phyloP scores from a whole-genome alignment of 352 stramenopile genomes.

The Globisporangium polare region DNA sequence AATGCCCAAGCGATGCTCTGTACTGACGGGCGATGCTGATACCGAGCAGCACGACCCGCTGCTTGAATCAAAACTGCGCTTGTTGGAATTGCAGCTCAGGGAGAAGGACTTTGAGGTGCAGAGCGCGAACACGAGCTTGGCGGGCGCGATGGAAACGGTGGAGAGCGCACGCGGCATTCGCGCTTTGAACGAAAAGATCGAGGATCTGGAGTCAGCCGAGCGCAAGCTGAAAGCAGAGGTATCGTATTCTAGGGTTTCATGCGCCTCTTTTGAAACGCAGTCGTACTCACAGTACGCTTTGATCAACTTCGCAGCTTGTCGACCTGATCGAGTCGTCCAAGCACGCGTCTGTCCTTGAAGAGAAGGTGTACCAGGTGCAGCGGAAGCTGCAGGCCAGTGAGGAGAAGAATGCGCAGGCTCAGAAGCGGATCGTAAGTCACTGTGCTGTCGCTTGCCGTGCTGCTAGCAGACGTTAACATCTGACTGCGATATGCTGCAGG shows the following conservation, averaged over 20 bases:
- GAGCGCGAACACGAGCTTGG: conserved; percentile 33
- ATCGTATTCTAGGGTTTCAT: neutral
- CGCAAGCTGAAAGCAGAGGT: conserved; percentile 74
- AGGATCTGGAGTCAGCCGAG: conserved; percentile 52
- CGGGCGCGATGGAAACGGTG: conserved; percentile 43
- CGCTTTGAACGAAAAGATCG: conserved; percentile 55
- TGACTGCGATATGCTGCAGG: conserved; percentile 23
- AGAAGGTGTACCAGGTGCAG: conserved; percentile 51
- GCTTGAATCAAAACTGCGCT: conserved; percentile 60
- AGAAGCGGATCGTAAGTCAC: conserved; percentile 47
- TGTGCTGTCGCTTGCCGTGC: neutral
- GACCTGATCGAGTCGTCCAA: conserved; percentile 66
- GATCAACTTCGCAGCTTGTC: too few relatives aligned
- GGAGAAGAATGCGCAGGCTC: conserved; percentile 35
- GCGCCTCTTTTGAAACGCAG: too few relatives aligned
- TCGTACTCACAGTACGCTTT: too few relatives aligned
- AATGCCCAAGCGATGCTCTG: neutral
- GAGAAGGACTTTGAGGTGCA: conserved; percentile 57
- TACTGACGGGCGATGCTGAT: neutral
- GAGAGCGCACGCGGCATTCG: conserved; percentile 49
- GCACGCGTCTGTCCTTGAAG: conserved; percentile 51
- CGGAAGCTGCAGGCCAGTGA: conserved; percentile 57
- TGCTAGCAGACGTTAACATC: neutral
- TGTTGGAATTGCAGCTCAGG: conserved; percentile 58
- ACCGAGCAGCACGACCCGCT: conserved; percentile 48